These are phyloP conservation scores for Achlya hypogyna DNA, from an alignment of 352 stramenopile genomes.

Conservation along the genomic window DNA sequence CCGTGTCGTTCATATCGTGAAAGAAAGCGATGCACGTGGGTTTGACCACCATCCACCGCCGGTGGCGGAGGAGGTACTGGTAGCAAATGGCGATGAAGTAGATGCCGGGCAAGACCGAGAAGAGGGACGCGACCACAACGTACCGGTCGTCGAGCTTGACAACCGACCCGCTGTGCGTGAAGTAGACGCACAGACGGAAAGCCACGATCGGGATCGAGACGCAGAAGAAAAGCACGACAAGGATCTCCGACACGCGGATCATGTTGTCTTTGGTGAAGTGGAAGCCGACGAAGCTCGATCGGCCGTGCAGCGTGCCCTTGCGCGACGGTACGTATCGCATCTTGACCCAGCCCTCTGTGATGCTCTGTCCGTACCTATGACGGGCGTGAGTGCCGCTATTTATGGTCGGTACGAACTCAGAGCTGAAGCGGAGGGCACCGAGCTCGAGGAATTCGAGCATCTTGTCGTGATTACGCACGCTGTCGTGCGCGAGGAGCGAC, in stretches of 20 bases:
- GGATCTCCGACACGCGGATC: conserved; percentile 5
- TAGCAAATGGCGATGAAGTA: conserved; percentile 19
- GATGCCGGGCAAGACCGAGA: neutral
- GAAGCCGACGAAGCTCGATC: conserved; percentile 17
- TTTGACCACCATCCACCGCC: conserved; percentile 20
- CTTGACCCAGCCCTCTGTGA: conserved; percentile 18
- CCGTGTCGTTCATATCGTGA: conserved; percentile 3
- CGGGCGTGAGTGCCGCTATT: neutral
- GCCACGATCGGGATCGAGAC: conserved; percentile 2
- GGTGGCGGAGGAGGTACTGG: conserved; percentile 14
- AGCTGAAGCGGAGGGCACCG: conserved; percentile 8
- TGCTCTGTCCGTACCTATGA: conserved; percentile 5
- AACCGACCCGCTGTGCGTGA: neutral
- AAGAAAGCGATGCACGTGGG: conserved; percentile 20
- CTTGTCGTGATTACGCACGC: neutral
- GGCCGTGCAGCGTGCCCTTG: conserved; percentile 17
- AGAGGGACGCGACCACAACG: conserved; percentile 10
- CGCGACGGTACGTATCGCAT: conserved; percentile 19
- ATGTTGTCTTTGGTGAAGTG: conserved; percentile 20
- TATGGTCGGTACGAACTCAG: neutral
- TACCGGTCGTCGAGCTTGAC: conserved; percentile 1
- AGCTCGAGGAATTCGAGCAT: conserved; percentile 16
- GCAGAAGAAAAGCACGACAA: conserved; percentile 4
- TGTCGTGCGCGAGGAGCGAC: conserved; percentile 8
- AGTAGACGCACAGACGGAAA: neutral